Evolutionary conservation across 2,329 filamentous ascomycete genomes (phyloP).

Genomic region (Tolypocladium paradoxum): DNA sequence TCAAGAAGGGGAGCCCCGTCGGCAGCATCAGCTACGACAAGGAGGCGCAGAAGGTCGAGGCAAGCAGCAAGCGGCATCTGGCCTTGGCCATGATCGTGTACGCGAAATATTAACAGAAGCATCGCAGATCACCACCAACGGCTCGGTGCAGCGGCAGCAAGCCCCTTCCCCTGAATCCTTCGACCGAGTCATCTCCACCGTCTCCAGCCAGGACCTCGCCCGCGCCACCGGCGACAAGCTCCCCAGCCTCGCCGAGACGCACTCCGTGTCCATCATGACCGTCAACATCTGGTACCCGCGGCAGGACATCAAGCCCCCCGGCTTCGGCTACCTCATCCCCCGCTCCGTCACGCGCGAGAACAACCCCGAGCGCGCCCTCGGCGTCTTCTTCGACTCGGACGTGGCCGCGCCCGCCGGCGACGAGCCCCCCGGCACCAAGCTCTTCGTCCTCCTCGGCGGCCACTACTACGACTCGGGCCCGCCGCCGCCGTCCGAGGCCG

Average conservation of each 20-base stretch:
- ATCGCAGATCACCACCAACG: background rate
- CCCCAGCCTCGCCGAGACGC: conserved; percentile 39
- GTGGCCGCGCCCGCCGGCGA: conserved; percentile 34
- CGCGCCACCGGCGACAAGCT: conserved; percentile 25
- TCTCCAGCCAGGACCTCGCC: conserved; percentile 38
- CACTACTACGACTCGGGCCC: conserved; percentile 60
- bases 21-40: conserved; percentile 30
- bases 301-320: conserved; percentile 51
- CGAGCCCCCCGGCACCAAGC: conserved; percentile 58
- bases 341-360: conserved; percentile 56
- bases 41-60: conserved; percentile 27
- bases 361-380: conserved; percentile 75
- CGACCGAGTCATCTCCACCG: conserved; percentile 55
- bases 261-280: conserved; percentile 75
- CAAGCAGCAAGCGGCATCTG: conserved; percentile 14
- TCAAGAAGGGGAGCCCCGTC: conserved; percentile 41
- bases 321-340: conserved; percentile 90
- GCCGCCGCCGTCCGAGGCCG: conserved; percentile 45
- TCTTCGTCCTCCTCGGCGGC: conserved; percentile 91
- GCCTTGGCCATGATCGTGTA: background rate
- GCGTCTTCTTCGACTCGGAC: conserved; percentile 85
- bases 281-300: conserved; percentile 79
- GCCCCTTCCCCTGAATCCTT: conserved; percentile 18
- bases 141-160: background rate
- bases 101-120: background rate